Conservation (phyloP, 2,329 filamentous ascomycete genomes). For the Apiospora kogelbergensis region DNA sequence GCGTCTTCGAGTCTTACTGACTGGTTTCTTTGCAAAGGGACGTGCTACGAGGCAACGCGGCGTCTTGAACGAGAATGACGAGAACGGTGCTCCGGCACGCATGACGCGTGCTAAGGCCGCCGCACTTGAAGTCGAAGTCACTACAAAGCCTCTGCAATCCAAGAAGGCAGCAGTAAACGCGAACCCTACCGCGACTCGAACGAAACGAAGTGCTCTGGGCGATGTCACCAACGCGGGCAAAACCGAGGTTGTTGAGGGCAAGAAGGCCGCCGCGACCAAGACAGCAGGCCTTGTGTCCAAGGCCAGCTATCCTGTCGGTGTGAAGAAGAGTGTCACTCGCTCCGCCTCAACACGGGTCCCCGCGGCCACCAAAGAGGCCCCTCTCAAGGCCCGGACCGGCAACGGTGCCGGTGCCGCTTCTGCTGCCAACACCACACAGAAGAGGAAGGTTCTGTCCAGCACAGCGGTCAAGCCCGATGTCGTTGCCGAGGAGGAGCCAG, state of each 20-base stretch:
- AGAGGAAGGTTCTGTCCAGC: slow-evolving; percentile 63
- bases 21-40: slow-evolving; percentile 10
- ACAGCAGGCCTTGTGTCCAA: slow-evolving; percentile 70
- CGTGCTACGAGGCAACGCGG: slow-evolving; percentile 26
- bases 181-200: slow-evolving; percentile 47
- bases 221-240: slow-evolving; percentile 97
- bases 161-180: slow-evolving; percentile 63
- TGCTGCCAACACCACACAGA: slow-evolving; percentile 48
- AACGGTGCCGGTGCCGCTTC: slow-evolving; percentile 62
- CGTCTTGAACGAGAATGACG: slow-evolving; percentile 90
- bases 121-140: slow-evolving; percentile 64
- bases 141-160: slow-evolving; percentile 61
- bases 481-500: slow-evolving; percentile 63
- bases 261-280: slow-evolving; percentile 69
- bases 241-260: slow-evolving; percentile 67
- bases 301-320: slow-evolving; percentile 74
- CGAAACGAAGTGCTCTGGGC: slow-evolving; percentile 82
- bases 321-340: slow-evolving; percentile 67
- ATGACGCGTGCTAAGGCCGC: slow-evolving; percentile 92
- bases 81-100: slow-evolving; percentile 78
- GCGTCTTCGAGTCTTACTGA: background rate
- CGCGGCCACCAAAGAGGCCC: slow-evolving; percentile 64
- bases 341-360: slow-evolving; percentile 61
- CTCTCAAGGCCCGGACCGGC: slow-evolving; percentile 66
- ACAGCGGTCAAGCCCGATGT: slow-evolving; percentile 61